Evolutionary conservation across 1,284 basidiomycete genomes (phyloP).

Genomic region (Polyporus tsugae): DNA sequence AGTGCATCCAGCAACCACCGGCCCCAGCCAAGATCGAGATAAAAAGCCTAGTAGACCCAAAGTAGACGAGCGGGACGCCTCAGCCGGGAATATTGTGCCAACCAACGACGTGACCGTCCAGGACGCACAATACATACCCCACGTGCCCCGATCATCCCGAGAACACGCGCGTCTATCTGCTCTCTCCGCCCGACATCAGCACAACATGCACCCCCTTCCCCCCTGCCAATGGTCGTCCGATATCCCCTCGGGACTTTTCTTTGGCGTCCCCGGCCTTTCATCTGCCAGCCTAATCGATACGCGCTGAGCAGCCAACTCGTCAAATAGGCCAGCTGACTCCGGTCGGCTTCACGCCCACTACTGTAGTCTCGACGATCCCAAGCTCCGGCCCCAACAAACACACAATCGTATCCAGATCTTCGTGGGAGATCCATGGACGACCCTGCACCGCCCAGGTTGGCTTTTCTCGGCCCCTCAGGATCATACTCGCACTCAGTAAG

Average conservation of each 20-base stretch:
- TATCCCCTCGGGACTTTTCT: not conserved
- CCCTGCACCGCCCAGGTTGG: slow-evolving; percentile 36
- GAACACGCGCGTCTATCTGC: not conserved
- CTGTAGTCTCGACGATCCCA: not conserved
- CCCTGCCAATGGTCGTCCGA: slow-evolving; percentile 9
- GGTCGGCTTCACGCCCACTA: not conserved
- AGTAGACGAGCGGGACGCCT: slow-evolving; percentile 4
- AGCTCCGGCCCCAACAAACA: not conserved
- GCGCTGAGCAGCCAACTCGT: slow-evolving; percentile 1
- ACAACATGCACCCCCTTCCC: not conserved
- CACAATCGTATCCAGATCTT: slow-evolving; percentile 10
- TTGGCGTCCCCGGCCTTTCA: not conserved
- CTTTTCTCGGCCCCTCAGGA: slow-evolving; percentile 73
- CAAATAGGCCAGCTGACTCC: slow-evolving; percentile 6
- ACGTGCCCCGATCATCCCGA: slow-evolving; percentile 9
- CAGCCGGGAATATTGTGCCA: not conserved
- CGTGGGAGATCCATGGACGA: slow-evolving; percentile 20
- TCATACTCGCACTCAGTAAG: slow-evolving; percentile 82
- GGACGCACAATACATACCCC: too few relatives aligned
- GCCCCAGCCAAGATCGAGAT: slow-evolving; percentile 16
- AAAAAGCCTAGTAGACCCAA: slow-evolving; percentile 11
- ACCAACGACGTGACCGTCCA: not conserved
- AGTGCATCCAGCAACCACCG: slow-evolving; percentile 31
- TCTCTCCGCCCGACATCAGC: not conserved
- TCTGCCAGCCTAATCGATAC: slow-evolving; percentile 6